These are phyloP conservation scores for Cadophora sp. DNA, from an alignment of 2,329 filamentous ascomycete genomes.

Conservation along the genomic window DNA sequence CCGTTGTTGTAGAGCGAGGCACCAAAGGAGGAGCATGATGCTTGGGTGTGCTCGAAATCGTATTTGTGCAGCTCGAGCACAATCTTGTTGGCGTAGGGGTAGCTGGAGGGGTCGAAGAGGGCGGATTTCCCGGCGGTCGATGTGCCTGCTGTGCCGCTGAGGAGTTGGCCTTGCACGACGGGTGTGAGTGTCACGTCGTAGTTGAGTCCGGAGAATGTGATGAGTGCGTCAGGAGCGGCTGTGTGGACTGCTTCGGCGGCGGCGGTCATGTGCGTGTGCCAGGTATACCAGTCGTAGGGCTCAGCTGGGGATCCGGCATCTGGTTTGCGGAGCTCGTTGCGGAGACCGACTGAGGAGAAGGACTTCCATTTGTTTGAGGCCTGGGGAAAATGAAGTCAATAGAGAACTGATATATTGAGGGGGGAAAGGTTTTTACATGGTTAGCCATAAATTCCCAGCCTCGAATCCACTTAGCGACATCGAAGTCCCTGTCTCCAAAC, in stretches of 20 bases:
- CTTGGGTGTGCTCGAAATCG: slow-evolving; percentile 36
- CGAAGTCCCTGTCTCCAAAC: slow-evolving; percentile 67
- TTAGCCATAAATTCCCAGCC: slow-evolving; percentile 65
- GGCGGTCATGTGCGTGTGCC: slow-evolving; percentile 52
- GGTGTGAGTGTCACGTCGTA: slow-evolving; percentile 47
- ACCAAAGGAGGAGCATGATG: slow-evolving; percentile 12
- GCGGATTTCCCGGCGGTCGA: slow-evolving; percentile 17
- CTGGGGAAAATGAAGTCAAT: slow-evolving; percentile 20
- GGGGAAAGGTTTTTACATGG: slow-evolving; percentile 52
- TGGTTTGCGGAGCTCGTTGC: slow-evolving; percentile 49
- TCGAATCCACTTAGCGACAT: slow-evolving; percentile 64
- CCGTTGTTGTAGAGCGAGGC: slow-evolving; percentile 31
- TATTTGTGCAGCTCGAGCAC: slow-evolving; percentile 58
- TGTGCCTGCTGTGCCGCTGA: slow-evolving; percentile 17
- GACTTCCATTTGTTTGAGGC: slow-evolving; percentile 33
- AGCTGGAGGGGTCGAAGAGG: slow-evolving; percentile 47
- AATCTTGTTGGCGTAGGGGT: slow-evolving; percentile 51
- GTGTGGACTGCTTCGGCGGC: slow-evolving; percentile 51
- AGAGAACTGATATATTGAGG: slow-evolving; percentile 5
- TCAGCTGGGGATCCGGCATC: slow-evolving; percentile 24
- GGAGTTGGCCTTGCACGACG: slow-evolving; percentile 23
- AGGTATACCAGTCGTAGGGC: slow-evolving; percentile 53
- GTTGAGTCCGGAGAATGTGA: slow-evolving; percentile 56
- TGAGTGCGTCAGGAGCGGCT: slow-evolving; percentile 51
- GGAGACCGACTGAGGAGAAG: slow-evolving; percentile 40